Evolutionary conservation across 148 eudicot genomes (phyloP), one percentile per base, ranked within the genome.

Genomic region (Vaccinium myrtillus): DNA sequence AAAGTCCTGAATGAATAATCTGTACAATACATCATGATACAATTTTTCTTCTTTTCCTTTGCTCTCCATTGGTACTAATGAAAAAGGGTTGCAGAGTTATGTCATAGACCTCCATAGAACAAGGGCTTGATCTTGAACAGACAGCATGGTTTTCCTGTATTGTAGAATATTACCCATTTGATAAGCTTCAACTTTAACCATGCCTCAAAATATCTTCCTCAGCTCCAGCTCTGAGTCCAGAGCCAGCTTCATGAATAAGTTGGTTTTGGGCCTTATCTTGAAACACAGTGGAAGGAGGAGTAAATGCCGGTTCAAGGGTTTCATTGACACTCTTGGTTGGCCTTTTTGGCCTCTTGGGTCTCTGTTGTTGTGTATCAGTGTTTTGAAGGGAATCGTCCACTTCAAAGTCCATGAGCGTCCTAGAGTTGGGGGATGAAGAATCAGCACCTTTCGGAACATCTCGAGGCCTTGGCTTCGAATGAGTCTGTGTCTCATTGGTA

Each of bases 251-350:
- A 51, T 85, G 77, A 56, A 54, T 55, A 23, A 87, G 74, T 50
- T 21, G 88, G 46, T 83, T 82, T 69, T 80, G 89, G 21, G 85
- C 32, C 61, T 84, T 85, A 71, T 70, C 88, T 12, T 69, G 83
- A 83, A 71, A 50, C 87, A 4, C 51, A 76, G 13, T 74, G 61
- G 21, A 83, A 63, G 86, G 82, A n/a, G 19, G 88, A 58, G 93
- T 90, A 89, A 85, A 90, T 75, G 95, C 96, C 21, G 98, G 95
- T 86, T 94, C 98, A 27, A 96, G 88, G 73, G 86, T 87, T 84
- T 94, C 98, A 65, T 96, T 94, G 46, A 96, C 95, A 78, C 98
- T 96, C 93, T 94, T 96, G 18, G 99, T 96, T 10, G 93, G 94
- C 81, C 99, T 90, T 87, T 94, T 93, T 75, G 88, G 86, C 84